Evolutionary conservation across 768 basidiomycete genomes (phyloP).

Genomic region (Podaxis sp.): DNA sequence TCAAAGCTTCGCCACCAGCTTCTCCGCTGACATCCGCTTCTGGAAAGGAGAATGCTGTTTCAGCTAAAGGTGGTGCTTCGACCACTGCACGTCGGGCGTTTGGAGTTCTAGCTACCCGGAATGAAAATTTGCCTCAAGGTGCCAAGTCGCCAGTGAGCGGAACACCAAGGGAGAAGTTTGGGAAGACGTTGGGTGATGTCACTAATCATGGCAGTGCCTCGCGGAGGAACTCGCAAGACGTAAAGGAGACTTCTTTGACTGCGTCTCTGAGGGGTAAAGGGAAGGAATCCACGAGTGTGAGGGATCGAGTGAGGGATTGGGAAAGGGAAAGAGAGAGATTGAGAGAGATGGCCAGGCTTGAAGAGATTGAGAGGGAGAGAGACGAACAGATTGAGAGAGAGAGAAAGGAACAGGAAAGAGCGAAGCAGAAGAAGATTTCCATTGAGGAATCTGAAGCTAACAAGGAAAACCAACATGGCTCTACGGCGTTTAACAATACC

Average conservation of each 20-base stretch:
- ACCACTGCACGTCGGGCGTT: conserved; percentile 8
- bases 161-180: conserved; percentile 13
- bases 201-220: conserved; percentile 8
- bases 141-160: conserved; percentile 15
- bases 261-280: conserved; percentile 15
- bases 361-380: conserved; percentile 51
- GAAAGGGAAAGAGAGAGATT: conserved; percentile 66
- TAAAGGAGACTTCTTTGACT: conserved; percentile 13
- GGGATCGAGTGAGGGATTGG: conserved; percentile 71
- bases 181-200: conserved; percentile 9
- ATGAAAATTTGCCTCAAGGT: conserved; percentile 10
- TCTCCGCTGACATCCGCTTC: conserved; percentile 30
- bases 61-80: conserved; percentile 21
- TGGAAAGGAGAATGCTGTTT: conserved; percentile 37
- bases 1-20: conserved; percentile 47
- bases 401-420: conserved; percentile 28
- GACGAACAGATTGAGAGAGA: conserved; percentile 37
- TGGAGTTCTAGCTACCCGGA: conserved; percentile 11
- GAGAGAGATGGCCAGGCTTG: conserved; percentile 61
- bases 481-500: conserved; percentile 21
- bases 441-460: conserved; percentile 18
- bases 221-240: conserved; percentile 11
- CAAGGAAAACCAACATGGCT: conserved; percentile 22
- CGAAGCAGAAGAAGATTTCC: conserved; percentile 18
- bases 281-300: conserved; percentile 43